These are phyloP conservation scores for Ambrosiella beaveri DNA, from an alignment of 2,329 filamentous ascomycete species.

Conservation along the genomic window DNA sequence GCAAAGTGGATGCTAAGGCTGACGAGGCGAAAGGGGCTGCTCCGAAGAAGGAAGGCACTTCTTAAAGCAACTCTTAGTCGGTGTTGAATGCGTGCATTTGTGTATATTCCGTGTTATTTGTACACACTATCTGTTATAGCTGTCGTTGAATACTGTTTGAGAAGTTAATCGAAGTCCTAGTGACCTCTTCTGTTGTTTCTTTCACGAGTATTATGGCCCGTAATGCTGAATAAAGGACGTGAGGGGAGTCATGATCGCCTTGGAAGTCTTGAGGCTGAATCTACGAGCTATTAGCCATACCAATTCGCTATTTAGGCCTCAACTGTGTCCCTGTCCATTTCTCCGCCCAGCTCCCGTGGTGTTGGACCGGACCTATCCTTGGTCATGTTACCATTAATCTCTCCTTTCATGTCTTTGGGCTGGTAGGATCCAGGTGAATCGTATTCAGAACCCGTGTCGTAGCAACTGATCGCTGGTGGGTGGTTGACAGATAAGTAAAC, in stretches of 20 bases:
- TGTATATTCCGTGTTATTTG: too few species aligned
- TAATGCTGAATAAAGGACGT: too few species aligned
- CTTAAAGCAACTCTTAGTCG: too few species aligned
- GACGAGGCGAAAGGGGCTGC: background rate
- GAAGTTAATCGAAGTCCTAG: too few species aligned
- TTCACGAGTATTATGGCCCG: background rate
- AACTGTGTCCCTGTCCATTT: slow-evolving; percentile 44
- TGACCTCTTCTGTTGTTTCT: background rate
- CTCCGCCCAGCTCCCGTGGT: slow-evolving; percentile 38
- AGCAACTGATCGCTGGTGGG: slow-evolving; percentile 18
- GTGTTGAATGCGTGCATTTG: too few species aligned
- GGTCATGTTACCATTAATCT: slow-evolving; percentile 4
- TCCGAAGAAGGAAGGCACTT: background rate
- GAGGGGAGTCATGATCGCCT: background rate
- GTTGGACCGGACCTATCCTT: slow-evolving; percentile 27
- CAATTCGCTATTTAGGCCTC: background rate
- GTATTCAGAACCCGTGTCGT: background rate
- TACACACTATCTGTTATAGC: too few species aligned
- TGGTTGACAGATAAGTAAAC: slow-evolving; percentile 18
- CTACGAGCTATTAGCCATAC: background rate
- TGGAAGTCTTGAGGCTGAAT: background rate
- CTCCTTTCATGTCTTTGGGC: background rate
- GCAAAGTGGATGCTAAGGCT: background rate
- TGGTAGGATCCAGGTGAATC: background rate
- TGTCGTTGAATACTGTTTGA: too few species aligned